Conservation (phyloP, 345 rosid genomes). For the Boechera stricta region DNA sequence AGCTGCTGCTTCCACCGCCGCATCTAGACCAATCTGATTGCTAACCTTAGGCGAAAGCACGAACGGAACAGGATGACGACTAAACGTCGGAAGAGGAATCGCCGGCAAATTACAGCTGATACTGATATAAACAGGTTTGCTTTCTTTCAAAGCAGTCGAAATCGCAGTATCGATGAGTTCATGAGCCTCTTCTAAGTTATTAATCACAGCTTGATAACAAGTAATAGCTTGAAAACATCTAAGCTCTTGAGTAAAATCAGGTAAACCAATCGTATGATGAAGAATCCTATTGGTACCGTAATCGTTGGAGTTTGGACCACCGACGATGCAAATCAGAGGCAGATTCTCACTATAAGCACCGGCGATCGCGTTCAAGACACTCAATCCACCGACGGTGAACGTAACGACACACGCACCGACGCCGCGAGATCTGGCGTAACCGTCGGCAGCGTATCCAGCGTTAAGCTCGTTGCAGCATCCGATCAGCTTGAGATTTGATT, state of each 20-base stretch:
- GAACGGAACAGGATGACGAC: slow-evolving; percentile 56
- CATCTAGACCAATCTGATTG: slow-evolving; percentile 50
- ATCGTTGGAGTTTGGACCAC: slow-evolving; percentile 74
- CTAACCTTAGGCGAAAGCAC: slow-evolving; percentile 53
- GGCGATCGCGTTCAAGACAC: slow-evolving; percentile 66
- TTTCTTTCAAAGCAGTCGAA: slow-evolving; percentile 58
- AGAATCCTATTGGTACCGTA: slow-evolving; percentile 65
- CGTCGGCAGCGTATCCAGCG: slow-evolving; percentile 75
- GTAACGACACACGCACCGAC: slow-evolving; percentile 78
- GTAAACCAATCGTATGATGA: slow-evolving; percentile 67
- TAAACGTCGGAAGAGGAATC: slow-evolving; percentile 60
- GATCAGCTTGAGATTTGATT: slow-evolving; percentile 58
- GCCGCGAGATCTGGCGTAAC: slow-evolving; percentile 69
- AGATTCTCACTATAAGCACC: slow-evolving; percentile 72
- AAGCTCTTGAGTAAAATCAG: slow-evolving; percentile 67
- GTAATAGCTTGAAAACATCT: slow-evolving; percentile 66
- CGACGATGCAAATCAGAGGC: slow-evolving; percentile 65
- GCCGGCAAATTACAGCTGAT: slow-evolving; percentile 63
- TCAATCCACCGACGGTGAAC: slow-evolving; percentile 73
- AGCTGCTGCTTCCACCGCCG: slow-evolving; percentile 62
- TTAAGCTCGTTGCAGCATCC: slow-evolving; percentile 87
- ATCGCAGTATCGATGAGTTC: slow-evolving; percentile 65
- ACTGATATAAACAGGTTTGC: slow-evolving; percentile 72
- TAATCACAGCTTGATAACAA: slow-evolving; percentile 64
- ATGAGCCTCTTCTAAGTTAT: slow-evolving; percentile 64